Evolutionary conservation across 2,329 filamentous ascomycete species (phyloP), one percentile per base, ranked within the genome.

Genomic region (Fusarium annulatum): DNA sequence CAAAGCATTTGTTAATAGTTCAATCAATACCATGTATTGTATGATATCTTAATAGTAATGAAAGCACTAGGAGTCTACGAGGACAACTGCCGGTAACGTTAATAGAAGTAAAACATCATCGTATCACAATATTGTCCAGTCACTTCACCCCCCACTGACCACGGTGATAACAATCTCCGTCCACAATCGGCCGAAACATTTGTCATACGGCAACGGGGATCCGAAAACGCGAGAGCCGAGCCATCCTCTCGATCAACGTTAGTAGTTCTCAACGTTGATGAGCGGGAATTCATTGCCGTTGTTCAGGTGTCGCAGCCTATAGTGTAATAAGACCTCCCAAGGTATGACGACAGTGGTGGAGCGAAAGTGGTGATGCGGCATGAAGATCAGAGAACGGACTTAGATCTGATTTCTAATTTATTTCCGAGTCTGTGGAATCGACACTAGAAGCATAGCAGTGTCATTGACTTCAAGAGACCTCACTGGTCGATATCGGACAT

Each of bases 331-430:
- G 49, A 63, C 12, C 34, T 19, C 51, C 43, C 43, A 64, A 38
- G 38, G 38, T 63, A 69, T 69, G 65, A 69, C 64, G 66, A 69
- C 66, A 69, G 26, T 15, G 30, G 51, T 69, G 58, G 58, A 69
- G 49, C 51, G 39, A 52, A 68, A 52, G 51, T 53, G 52, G 58
- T 69, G 45, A 69, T 64, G 45, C 34, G 19, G 23, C 11, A 68
- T 21, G 65, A 30, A 34, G 64, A 68, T 68, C 65, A 69, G 15
- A n/a, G 42, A 69, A 69, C 39, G 34, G 61, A 68, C 45, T 62
- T 69, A 38, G 36, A 64, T 34, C 34, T 57, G 67, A 63, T 57
- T 69, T 46, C 41, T 64, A 64, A 48, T 36, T 19, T 69, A 52
- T 57, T 58, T 63, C 59, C 58, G 58, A 42, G 14, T 30, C 23